A percentile compares a stretch with the other conserved stretches of the same genome.
These are phyloP conservation scores for Rhazya stricta DNA, from an alignment of 257 asterid species.

Conservation along the genomic window DNA sequence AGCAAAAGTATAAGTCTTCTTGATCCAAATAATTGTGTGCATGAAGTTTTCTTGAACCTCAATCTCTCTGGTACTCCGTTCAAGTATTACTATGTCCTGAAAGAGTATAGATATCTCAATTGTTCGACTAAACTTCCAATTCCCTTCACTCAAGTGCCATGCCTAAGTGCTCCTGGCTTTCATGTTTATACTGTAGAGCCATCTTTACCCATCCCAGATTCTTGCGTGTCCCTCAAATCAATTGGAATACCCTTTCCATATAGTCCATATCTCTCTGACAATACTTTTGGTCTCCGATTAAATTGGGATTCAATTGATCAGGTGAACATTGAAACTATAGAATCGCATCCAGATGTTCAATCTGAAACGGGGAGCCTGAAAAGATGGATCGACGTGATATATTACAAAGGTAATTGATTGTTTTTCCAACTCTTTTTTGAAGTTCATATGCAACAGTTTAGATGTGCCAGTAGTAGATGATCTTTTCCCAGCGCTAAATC, in stretches of 20 bases:
- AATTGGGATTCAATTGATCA: constrained; percentile 30
- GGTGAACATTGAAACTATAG: neutral
- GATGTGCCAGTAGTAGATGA: neutral
- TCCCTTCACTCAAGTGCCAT: constrained; percentile 33
- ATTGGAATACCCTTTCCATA: constrained; percentile 44
- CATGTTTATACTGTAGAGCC: constrained; percentile 41
- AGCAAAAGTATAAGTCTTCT: constrained; percentile 22
- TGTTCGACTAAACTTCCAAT: constrained; percentile 27
- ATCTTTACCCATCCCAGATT: constrained; percentile 22
- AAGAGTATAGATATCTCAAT: constrained; percentile 39
- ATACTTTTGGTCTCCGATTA: constrained; percentile 41
- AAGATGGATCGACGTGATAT: constrained; percentile 3
- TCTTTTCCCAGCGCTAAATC: neutral
- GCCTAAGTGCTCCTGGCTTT: constrained; percentile 28
- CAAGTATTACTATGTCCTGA: constrained; percentile 31
- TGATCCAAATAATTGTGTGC: constrained; percentile 47
- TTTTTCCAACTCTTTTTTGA: neutral
- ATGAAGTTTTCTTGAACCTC: constrained; percentile 43
- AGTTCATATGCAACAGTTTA: neutral
- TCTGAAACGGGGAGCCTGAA: neutral
- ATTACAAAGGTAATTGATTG: constrained; percentile 3
- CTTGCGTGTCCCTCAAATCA: constrained; percentile 26
- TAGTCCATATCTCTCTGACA: constrained; percentile 40
- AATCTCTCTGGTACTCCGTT: constrained; percentile 43
- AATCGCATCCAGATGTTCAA: neutral